These are phyloP conservation scores for Hypomyces rosellus DNA, from an alignment of 2,329 filamentous ascomycete species.

Conservation along the genomic window DNA sequence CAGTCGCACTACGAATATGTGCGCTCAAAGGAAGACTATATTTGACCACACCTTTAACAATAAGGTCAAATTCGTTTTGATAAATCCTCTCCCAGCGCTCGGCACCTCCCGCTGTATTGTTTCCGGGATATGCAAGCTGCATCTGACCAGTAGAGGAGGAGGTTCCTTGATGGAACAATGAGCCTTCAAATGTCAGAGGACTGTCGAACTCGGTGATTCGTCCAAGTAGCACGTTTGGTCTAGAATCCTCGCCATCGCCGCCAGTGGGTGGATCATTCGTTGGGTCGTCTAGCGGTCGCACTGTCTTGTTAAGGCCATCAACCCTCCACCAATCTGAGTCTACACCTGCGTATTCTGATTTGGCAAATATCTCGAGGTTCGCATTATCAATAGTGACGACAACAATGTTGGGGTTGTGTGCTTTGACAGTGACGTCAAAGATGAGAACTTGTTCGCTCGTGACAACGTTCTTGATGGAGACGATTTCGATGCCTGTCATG, in stretches of 20 bases:
- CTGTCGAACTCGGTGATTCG: conserved; percentile 83
- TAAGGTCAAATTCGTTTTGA: conserved; percentile 87
- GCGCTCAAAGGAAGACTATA: conserved; percentile 64
- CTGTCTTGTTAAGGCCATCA: conserved; percentile 18
- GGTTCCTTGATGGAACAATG: conserved; percentile 69
- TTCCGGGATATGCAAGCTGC: conserved; percentile 75
- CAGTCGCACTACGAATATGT: conserved; percentile 51
- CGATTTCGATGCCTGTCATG: conserved; percentile 69
- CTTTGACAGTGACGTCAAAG: conserved; percentile 81
- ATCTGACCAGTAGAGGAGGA: conserved; percentile 77
- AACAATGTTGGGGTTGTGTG: conserved; percentile 89
- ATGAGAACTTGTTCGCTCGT: conserved; percentile 94
- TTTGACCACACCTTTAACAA: conserved; percentile 83
- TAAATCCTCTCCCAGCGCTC: conserved; percentile 87
- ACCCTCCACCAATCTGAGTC: conserved; percentile 55
- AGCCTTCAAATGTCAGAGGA: conserved; percentile 80
- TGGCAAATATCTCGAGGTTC: conserved; percentile 90
- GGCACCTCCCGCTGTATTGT: conserved; percentile 78
- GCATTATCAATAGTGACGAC: conserved; percentile 79
- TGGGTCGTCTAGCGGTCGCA: conserved; percentile 27
- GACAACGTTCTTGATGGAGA: conserved; percentile 80
- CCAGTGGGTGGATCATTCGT: conserved; percentile 34
- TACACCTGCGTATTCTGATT: conserved; percentile 79
- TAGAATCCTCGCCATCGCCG: conserved; percentile 49
- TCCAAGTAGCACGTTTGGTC: conserved; percentile 84